phyloP scores from a whole-genome alignment of 768 basidiomycete genomes.

The Hemileccinum rubropunctum region DNA sequence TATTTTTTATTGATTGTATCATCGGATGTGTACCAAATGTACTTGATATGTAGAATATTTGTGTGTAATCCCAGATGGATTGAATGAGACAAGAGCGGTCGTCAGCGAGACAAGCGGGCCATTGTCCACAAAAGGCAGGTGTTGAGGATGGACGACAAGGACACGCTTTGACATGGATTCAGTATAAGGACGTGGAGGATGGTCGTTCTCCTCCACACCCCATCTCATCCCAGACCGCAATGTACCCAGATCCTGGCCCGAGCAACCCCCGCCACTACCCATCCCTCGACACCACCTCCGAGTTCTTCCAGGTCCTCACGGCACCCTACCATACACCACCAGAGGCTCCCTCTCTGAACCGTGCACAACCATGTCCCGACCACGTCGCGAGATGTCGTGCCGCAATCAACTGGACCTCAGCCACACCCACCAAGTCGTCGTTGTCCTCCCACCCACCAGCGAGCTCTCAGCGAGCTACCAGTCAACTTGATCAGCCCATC shows the following conservation, averaged over 20 bases:
- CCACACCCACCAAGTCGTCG: not conserved
- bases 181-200: conserved; percentile 24
- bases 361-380: conserved; percentile 13
- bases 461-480: not conserved
- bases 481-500: conserved; percentile 21
- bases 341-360: conserved; percentile 1
- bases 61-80: conserved; percentile 8
- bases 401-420: conserved; percentile 26
- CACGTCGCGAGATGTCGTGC: conserved; percentile 26
- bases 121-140: conserved; percentile 35
- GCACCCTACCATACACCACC: conserved; percentile 22
- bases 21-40: conserved; percentile 16
- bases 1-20: conserved; percentile 12
- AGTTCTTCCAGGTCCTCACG: conserved; percentile 30
- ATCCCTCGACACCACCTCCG: conserved; percentile 22
- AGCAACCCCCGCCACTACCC: conserved; percentile 8
- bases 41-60: conserved; percentile 16
- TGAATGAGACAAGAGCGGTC: conserved; percentile 21
- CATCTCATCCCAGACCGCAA: conserved; percentile 2
- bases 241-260: conserved; percentile 21
- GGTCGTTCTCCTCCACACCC: conserved; percentile 4
- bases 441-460: not conserved
- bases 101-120: conserved; percentile 9
- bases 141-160: conserved; percentile 26
- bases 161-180: conserved; percentile 28